Evolutionary conservation across 768 basidiomycete species (phyloP).

Genomic region (Naganishia vishniacii): DNA sequence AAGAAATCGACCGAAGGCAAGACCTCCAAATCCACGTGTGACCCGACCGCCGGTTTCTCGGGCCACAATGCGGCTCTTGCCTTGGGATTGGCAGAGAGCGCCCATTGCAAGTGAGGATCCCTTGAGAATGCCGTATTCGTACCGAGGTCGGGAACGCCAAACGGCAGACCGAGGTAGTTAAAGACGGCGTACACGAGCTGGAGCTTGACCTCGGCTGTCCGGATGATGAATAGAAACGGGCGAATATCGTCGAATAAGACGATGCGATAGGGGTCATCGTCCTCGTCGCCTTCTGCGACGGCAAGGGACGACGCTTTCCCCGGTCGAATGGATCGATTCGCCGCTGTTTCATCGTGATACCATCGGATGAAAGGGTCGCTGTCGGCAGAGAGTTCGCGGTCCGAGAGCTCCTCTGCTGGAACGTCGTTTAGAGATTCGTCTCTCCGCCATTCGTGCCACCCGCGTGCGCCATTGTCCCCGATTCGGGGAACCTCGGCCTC

Average conservation of each 20-base stretch:
- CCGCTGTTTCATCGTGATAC: slow-evolving; percentile 37
- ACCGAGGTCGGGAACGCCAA: slow-evolving; percentile 45
- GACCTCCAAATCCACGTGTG: slow-evolving; percentile 43
- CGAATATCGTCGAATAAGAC: slow-evolving; percentile 50
- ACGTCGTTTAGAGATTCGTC: not conserved
- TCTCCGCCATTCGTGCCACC: slow-evolving; percentile 36
- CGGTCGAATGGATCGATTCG: slow-evolving; percentile 30
- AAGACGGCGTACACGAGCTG: slow-evolving; percentile 49
- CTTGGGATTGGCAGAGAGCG: slow-evolving; percentile 26
- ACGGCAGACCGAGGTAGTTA: slow-evolving; percentile 48
- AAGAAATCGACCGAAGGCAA: slow-evolving; percentile 36
- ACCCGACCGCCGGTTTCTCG: not conserved
- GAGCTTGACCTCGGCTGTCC: slow-evolving; percentile 36
- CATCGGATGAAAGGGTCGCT: slow-evolving; percentile 44
- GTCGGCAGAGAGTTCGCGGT: slow-evolving; percentile 8
- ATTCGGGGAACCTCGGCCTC: slow-evolving; percentile 48
- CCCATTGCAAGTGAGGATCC: slow-evolving; percentile 46
- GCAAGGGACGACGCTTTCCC: slow-evolving; percentile 37
- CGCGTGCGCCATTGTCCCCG: slow-evolving; percentile 45
- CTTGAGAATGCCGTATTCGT: slow-evolving; percentile 42
- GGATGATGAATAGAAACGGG: slow-evolving; percentile 47
- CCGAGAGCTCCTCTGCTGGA: not conserved
- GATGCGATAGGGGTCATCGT: slow-evolving; percentile 49
- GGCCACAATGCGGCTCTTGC: slow-evolving; percentile 34
- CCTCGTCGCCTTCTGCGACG: slow-evolving; percentile 36